These are phyloP conservation scores for Yamadazyma insecticola DNA, from an alignment of 805 yeast genomes.

Conservation along the genomic window DNA sequence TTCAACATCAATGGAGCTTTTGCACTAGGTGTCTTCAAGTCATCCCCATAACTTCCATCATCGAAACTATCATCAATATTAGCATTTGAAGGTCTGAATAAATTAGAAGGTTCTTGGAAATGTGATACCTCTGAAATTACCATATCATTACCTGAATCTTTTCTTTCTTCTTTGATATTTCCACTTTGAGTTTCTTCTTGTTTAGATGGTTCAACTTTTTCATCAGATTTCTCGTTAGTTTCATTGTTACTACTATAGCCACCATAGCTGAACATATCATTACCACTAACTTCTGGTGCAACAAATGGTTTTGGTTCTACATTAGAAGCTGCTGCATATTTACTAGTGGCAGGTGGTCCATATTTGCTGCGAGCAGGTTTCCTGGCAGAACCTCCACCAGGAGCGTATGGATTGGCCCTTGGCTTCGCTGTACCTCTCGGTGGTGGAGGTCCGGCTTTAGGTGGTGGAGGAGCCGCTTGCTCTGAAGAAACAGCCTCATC, in stretches of 20 bases:
- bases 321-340: constrained; percentile 22
- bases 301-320: constrained; percentile 2
- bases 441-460: constrained; percentile 2
- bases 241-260: too few species aligned
- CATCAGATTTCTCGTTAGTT: background rate
- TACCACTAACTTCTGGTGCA: constrained; percentile 4
- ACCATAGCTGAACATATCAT: constrained; percentile 13
- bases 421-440: constrained; percentile 15
- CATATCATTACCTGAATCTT: too few species aligned
- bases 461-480: constrained; percentile 7
- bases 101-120: constrained; percentile 1
- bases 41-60: constrained; percentile 9
- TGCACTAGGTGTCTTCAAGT: constrained; percentile 8
- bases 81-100: constrained; percentile 14
- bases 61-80: constrained; percentile 34
- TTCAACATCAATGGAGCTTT: constrained; percentile 3
- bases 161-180: background rate
- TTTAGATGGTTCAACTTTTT: background rate
- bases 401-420: constrained; percentile 34
- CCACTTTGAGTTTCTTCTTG: constrained; percentile 1
- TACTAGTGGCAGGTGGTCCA: constrained; percentile 23
- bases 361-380: constrained; percentile 18
- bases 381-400: constrained; percentile 15
- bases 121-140: constrained; percentile 1
- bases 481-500: too few species aligned